phyloP scores from a whole-genome alignment of 2,329 filamentous ascomycete genomes.

The Ilyonectria mors-panacis region DNA sequence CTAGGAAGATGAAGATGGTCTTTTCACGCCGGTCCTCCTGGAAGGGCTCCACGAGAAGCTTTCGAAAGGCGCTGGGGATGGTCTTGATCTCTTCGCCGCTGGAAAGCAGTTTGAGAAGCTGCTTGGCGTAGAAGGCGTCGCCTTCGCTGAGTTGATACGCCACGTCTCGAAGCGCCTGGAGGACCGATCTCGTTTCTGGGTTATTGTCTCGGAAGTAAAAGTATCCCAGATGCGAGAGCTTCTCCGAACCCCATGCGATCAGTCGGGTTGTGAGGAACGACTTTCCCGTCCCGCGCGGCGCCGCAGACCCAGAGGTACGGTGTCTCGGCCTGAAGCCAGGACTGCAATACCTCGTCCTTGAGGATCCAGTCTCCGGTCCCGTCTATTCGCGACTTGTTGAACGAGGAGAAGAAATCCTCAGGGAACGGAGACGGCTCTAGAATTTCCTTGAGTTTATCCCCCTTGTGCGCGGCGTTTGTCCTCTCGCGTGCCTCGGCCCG shows the following conservation, averaged over 20 bases:
- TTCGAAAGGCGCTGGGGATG: slow-evolving; percentile 60
- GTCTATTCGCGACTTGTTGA: slow-evolving; percentile 57
- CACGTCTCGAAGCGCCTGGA: slow-evolving; percentile 61
- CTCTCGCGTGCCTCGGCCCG: slow-evolving; percentile 54
- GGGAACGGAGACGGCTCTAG: slow-evolving; percentile 60
- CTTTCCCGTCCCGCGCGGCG: slow-evolving; percentile 63
- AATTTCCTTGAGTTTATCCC: slow-evolving; percentile 58
- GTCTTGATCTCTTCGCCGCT: slow-evolving; percentile 60
- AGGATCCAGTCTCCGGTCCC: slow-evolving; percentile 64
- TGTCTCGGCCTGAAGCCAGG: slow-evolving; percentile 57
- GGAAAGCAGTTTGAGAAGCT: slow-evolving; percentile 53
- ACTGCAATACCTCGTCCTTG: slow-evolving; percentile 54
- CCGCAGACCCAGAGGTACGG: slow-evolving; percentile 62
- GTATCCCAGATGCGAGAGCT: slow-evolving; percentile 57
- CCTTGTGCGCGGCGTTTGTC: slow-evolving; percentile 50
- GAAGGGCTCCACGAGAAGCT: slow-evolving; percentile 58
- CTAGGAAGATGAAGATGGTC: slow-evolving; percentile 60
- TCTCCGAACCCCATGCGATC: slow-evolving; percentile 57
- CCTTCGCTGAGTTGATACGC: slow-evolving; percentile 63
- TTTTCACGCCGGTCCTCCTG: slow-evolving; percentile 51
- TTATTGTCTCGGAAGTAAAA: slow-evolving; percentile 66
- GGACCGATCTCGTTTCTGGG: slow-evolving; percentile 60
- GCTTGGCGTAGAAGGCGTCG: slow-evolving; percentile 61
- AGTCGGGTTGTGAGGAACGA: slow-evolving; percentile 61
- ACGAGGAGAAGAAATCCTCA: slow-evolving; percentile 58